These are phyloP conservation scores for Elongisporangium anandrum DNA, from an alignment of 352 stramenopile species.

Conservation along the genomic window DNA sequence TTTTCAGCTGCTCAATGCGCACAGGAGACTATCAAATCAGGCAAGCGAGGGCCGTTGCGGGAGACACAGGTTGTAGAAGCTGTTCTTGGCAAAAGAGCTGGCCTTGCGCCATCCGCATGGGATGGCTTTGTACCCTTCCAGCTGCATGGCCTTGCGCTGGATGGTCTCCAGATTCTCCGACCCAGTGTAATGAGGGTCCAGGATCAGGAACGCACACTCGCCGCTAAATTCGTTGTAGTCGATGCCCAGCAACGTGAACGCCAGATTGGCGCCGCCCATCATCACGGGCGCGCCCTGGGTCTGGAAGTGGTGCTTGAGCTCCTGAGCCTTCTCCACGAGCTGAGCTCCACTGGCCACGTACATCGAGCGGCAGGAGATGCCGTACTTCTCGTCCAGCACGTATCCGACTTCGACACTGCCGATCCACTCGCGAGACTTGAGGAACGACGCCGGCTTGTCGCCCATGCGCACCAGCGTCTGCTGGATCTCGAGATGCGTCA, in stretches of 20 bases:
- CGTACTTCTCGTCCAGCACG: constrained; percentile 71
- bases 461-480: constrained; percentile 70
- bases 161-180: constrained; percentile 62
- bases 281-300: constrained; percentile 81
- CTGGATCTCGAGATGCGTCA: constrained; percentile 71
- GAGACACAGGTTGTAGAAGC: constrained; percentile 79
- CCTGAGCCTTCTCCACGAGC: constrained; percentile 52
- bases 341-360: constrained; percentile 51
- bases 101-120: constrained; percentile 65
- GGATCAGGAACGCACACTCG: constrained; percentile 70
- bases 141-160: constrained; percentile 44
- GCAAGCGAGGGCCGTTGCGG: constrained; percentile 40
- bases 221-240: constrained; percentile 55
- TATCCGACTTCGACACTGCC: constrained; percentile 83
- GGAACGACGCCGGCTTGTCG: constrained; percentile 70
- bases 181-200: constrained; percentile 82
- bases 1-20: background rate
- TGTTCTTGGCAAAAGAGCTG: constrained; percentile 45
- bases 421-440: constrained; percentile 77
- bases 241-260: constrained; percentile 80
- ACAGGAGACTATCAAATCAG: too few species aligned
- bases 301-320: constrained; percentile 74
- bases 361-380: constrained; percentile 68
- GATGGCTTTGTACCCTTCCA: constrained; percentile 78
- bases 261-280: constrained; percentile 78